Evolutionary conservation across 2,329 filamentous ascomycete genomes (phyloP).

Genomic region (Coleophoma crateriformis): DNA sequence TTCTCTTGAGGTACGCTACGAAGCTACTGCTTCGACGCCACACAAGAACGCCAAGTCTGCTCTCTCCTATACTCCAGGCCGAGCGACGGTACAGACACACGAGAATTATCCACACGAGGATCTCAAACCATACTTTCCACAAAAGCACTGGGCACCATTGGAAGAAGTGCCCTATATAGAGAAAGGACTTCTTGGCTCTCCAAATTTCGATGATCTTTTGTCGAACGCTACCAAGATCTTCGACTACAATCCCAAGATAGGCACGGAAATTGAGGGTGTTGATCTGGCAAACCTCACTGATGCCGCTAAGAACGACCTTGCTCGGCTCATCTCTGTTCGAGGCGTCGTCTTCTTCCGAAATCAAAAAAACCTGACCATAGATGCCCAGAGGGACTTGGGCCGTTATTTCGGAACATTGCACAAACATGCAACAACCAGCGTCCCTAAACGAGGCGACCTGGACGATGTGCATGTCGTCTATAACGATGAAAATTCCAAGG

Average conservation of each 20-base stretch:
- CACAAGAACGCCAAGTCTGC: not conserved
- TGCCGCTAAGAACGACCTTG: conserved; percentile 44
- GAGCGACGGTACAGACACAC: conserved; percentile 36
- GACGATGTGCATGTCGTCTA: conserved; percentile 54
- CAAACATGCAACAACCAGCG: conserved; percentile 48
- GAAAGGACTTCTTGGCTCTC: conserved; percentile 47
- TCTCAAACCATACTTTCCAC: conserved; percentile 45
- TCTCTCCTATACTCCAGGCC: conserved; percentile 33
- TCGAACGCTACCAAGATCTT: conserved; percentile 46
- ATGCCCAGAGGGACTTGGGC: conserved; percentile 45
- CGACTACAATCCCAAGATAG: conserved; percentile 41
- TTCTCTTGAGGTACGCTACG: not conserved
- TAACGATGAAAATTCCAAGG: conserved; percentile 43
- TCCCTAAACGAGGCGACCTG: conserved; percentile 40
- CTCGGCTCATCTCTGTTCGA: conserved; percentile 43
- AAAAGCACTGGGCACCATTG: conserved; percentile 44
- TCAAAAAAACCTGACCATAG: conserved; percentile 46
- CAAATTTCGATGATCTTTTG: conserved; percentile 46
- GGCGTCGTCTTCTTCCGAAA: conserved; percentile 54
- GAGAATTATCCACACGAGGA: conserved; percentile 45
- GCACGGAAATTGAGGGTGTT: conserved; percentile 29
- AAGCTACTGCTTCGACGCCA: not conserved
- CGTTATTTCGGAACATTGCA: conserved; percentile 47
- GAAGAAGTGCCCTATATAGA: conserved; percentile 43
- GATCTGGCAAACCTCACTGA: conserved; percentile 39